Base-by-base conservation (phyloP, 306 rosid species). In the Spatholobus suberectus region DNA sequence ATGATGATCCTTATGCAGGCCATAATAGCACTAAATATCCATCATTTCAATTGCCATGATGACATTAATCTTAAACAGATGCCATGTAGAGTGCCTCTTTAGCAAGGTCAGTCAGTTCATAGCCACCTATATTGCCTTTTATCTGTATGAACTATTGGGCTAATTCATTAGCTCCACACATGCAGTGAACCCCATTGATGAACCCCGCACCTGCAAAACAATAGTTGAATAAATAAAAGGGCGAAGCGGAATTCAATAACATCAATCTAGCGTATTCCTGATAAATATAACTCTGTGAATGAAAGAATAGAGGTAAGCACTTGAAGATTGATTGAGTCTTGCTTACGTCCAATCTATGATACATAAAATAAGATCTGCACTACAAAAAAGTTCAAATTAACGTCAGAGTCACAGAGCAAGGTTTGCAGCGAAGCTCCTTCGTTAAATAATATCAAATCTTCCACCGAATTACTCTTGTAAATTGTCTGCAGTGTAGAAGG, bases 351-450 rank as follows among this genome's bases (percentile, higher is more conserved):
- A 95, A 85, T 51, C 92, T 94, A 81, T 95, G 99, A 83, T 93
- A 95, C 97, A 95, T 92, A 77, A 93, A 93, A 85, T 95, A 95
- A 70, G 99, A 95, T 82, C 97, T 95, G 94, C 93, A 93, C 99
- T 95, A 55, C 76, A 58, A 18, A 63, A 44, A 0, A 15, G 52
- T 47, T 72, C 66, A 55, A 15, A 67, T 77, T 40, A 72, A 71
- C n/a, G 76, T 27, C 49, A 62, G 18, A 77, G n/a, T n/a, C 76
- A 20, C n/a, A 38, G 38, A 63, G 44, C n/a, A 62, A 14, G 21
- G 34, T 63, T 32, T 63, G 20, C 17, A 34, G 14, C 3, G 3
- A 29, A 40, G 14, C 40, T 4, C 9, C 8, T 63, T 15, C 11
- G 4, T 63, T 34, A 63, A 63, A 63, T 32, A 34, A 44, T 34